Base-by-base conservation (phyloP, 306 rosid species). In the Gynostemma pentaphyllum region DNA sequence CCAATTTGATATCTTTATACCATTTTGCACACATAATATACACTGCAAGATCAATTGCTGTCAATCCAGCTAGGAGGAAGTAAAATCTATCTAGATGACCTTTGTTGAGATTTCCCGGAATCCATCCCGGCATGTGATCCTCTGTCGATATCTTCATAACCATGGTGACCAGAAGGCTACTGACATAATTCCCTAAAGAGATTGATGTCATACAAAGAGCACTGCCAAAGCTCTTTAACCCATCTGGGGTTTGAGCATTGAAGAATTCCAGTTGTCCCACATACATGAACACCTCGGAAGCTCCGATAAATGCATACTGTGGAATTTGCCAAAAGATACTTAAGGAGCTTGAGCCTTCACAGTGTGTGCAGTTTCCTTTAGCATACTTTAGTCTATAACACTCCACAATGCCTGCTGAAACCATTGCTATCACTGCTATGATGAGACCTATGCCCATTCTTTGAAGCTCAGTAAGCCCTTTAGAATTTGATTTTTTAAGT, bases 291-390 rank as follows among this genome's bases (percentile, higher is more conserved):
- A 88, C 99, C 71, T 94, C 99, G 2, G 99, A 94, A 74, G 99
- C 99, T 67, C 99, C 99, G 60, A 94, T 88, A 18, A 83, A 80
- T 45, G 94, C 90, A 7, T 88, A 94, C 70, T 94, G 99, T 29
- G 99, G 99, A 50, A 89, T 75, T 77, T 94, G 99, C 99, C 99
- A 94, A 59, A 94, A 80, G 84, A 94, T 94, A 79, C 89, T 88
- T 39, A 94, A 54, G 55, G 95, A 79, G 81, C 97, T 94, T 3
- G 94, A 78, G 23, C 78, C 97, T 12, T 74, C 80, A 42, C 99
- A 88, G 14, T 70, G 74, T 29, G 62, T 24, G 82, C 99, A 84
- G 11, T 75, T 80, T 47, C 78, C 67, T 39, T 70, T 36, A 2
- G 97, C 99, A 53, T 94, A 87, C 81, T 78, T 83, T 2, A 94